A percentile compares a stretch with the other conserved stretches of the same genome.
These are phyloP conservation scores for Phoenix roebelenii DNA, from an alignment of 176 grass and related monocot species.

Conservation along the genomic window DNA sequence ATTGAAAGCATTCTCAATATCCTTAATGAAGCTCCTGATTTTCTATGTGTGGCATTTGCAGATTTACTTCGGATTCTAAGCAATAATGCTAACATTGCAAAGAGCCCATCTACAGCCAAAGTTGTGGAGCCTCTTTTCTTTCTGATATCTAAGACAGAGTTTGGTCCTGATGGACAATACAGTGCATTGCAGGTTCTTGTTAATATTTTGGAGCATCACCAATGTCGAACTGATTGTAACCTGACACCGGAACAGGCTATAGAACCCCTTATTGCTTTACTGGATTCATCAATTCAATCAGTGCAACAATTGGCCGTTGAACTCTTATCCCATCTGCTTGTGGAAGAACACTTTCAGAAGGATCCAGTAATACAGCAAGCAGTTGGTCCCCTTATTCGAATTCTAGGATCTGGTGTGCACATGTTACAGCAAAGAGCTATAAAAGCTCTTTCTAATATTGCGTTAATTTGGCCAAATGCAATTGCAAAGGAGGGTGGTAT, in stretches of 20 bases:
- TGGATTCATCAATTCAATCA: constrained; percentile 79
- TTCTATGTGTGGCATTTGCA: constrained; percentile 75
- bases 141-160: constrained; percentile 70
- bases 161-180: constrained; percentile 91
- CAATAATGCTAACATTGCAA: constrained; percentile 91
- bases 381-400: constrained; percentile 83
- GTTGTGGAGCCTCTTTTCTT: constrained; percentile 87
- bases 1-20: constrained; percentile 95
- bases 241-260: constrained; percentile 71
- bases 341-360: constrained; percentile 90
- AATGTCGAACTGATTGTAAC: constrained; percentile 79
- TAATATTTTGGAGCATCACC: constrained; percentile 97
- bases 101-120: constrained; percentile 93
- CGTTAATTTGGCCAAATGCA: constrained; percentile 93
- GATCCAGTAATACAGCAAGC: constrained; percentile 81
- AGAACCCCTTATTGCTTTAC: constrained; percentile 76
- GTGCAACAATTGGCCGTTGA: constrained; percentile 94
- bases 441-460: constrained; percentile 88
- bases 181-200: constrained; percentile 96
- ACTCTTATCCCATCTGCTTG: constrained; percentile 91
- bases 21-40: constrained; percentile 93
- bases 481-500: constrained; percentile 97
- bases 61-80: constrained; percentile 97
- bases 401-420: constrained; percentile 78
- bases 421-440: constrained; percentile 92